Evolutionary conservation across 2,329 filamentous ascomycete genomes (phyloP).

Genomic region (Huntiella savannae): DNA sequence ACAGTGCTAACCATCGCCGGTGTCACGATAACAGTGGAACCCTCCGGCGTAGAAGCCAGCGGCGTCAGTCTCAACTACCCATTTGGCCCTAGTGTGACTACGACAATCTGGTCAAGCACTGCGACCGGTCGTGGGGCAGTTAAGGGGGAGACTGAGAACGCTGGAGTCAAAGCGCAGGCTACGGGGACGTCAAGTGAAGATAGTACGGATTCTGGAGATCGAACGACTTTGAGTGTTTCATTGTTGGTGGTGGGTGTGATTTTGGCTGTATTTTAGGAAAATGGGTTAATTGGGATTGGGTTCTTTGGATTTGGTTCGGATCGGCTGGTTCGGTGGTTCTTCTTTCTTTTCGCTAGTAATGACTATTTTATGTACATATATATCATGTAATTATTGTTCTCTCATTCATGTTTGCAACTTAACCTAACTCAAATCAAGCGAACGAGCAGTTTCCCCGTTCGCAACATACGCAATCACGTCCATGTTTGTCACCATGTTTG

Average conservation of each 20-base stretch:
- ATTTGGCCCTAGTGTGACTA: constrained; percentile 22
- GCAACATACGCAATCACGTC: too few species aligned
- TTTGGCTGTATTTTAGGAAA: neutral
- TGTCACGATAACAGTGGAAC: constrained; percentile 31
- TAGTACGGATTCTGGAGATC: neutral
- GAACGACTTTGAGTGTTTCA: neutral
- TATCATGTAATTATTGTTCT: too few species aligned
- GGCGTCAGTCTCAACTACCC: constrained; percentile 27
- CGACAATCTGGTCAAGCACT: constrained; percentile 18
- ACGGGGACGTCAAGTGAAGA: neutral
- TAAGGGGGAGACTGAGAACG: neutral
- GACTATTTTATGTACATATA: too few species aligned
- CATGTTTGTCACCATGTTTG: too few species aligned
- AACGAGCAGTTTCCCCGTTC: too few species aligned
- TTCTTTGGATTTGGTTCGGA: too few species aligned
- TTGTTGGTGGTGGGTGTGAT: neutral
- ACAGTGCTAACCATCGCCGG: constrained; percentile 23
- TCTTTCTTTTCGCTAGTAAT: too few species aligned
- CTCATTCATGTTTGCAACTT: too few species aligned
- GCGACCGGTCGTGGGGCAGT: constrained; percentile 17
- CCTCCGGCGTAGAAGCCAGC: constrained; percentile 28
- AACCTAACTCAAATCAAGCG: too few species aligned
- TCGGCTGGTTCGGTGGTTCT: too few species aligned
- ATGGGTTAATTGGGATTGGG: neutral
- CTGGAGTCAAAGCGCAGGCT: neutral